phyloP scores from a whole-genome alignment of 192 early-diverging fungal genomes.

The Globomyces pollinis-pini region DNA sequence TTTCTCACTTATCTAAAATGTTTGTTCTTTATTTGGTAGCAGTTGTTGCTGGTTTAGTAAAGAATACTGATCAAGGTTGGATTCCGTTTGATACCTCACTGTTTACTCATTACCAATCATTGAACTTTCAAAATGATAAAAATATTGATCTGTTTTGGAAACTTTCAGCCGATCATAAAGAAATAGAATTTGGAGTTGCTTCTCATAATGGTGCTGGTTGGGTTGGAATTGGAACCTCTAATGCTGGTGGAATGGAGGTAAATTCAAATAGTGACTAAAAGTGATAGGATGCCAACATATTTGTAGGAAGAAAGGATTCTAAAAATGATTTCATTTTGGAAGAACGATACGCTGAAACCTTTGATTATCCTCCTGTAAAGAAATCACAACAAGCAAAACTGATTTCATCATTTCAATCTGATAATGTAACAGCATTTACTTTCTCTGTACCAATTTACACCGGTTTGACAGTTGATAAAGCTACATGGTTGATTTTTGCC shows the following conservation, averaged over 20 bases:
- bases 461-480: too few species aligned
- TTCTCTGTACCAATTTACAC: too few species aligned
- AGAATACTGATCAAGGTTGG: too few species aligned
- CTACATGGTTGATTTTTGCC: too few species aligned
- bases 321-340: conserved; percentile 1
- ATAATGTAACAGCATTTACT: background rate
- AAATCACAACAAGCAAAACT: background rate
- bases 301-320: too few species aligned
- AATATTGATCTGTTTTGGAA: conserved; percentile 1
- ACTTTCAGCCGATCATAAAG: background rate
- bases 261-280: too few species aligned
- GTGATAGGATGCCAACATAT: too few species aligned
- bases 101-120: background rate
- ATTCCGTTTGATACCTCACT: background rate
- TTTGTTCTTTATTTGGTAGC: too few species aligned
- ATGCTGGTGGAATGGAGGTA: conserved; percentile 10
- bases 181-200: conserved; percentile 5
- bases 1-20: too few species aligned
- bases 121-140: background rate
- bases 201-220: conserved; percentile 1
- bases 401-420: background rate
- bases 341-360: background rate
- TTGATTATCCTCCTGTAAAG: background rate
- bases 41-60: too few species aligned
- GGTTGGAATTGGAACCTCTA: background rate